Evolutionary conservation across 768 basidiomycete genomes (phyloP), one percentile per base, ranked within the genome.

Genomic region (Lentinus brumalis): DNA sequence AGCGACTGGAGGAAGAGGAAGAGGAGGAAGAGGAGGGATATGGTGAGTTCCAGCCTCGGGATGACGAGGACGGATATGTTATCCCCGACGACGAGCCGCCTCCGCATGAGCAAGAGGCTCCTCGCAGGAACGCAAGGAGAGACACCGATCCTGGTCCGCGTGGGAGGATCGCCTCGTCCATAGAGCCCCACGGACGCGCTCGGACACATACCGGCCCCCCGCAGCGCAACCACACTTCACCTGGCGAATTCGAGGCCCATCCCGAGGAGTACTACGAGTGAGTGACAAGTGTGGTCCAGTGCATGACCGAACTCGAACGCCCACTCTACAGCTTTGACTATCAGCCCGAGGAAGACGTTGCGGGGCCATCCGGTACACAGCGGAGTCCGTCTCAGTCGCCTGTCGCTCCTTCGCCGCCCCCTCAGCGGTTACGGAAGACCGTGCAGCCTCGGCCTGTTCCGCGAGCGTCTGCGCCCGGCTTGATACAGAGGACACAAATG

Each of bases 331-430:
- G 39, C n/a, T 53, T 41, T 21, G 47, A 53, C 9, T 16, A 15
- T 26, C 53, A 49, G 7, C 66, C 63, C 5, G 61, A 62, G 11
- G 63, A 26, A 26, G 21, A 26, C 21, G 21, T 26, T 26, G 21
- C 63, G 18, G 66, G 66, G 4, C 66, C 66, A 5, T 67, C 66
- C 12, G 56, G 59, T 4, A 56, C 59, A 6, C 63, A 59, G 31
- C 66, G 53, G n/a, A 50, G 56, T 5, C 59, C 66, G 18, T 29
- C 51, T 7, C 15, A 51, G 3, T 32, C 61, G 4, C 39, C 47
- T 4, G 21, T 14, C 8, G 21, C 40, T 21, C 52, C 52, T n/a
- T 45, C 53, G 4, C 57, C 52, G 4, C 45, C 50, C 12, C 45
- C 10, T 1, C 45, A 18, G 46, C 15, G 26, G 16, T n/a, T 30